Evolutionary conservation across 2,329 filamentous ascomycete genomes (phyloP), one percentile per base, ranked within the genome.

Genomic region (Paracoccidioides lutzii): DNA sequence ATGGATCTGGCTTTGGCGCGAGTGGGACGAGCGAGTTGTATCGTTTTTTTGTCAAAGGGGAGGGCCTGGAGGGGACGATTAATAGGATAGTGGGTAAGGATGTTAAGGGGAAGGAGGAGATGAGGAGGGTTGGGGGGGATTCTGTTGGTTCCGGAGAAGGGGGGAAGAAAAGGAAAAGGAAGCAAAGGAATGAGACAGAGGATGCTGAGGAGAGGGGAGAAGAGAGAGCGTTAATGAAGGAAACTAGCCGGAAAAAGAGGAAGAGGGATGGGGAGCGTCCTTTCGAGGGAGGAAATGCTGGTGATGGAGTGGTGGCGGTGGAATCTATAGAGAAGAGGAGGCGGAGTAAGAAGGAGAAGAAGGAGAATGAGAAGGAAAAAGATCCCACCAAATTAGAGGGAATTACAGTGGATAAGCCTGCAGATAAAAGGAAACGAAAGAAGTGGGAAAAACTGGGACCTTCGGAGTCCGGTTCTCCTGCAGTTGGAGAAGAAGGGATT

Each of bases 11-110:
- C 75, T 77, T 59, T 50, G 65, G 66, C 65, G 75, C 67, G 66
- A 69, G 61, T 61, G 74, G 55, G 67, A 76, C 55, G 65, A 72
- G 60, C 67, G 77, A 70, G 73, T 75, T 97, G 6, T 95, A 95
- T 67, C 81, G 84, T 7, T 85, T 83, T 52, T 97, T 98, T 67
- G 88, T 97, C 30, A 82, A 81, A 60, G 93, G 93, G 7, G 87
- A 90, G 55, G 75, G 82, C 28, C 76, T 97, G 56, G 76, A 81
- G 43, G 90, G 90, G 2, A 94, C 89, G 2, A 58, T 72, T 48
- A 58, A 55, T 49, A 44, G 49, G 58, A 58, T 57, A 43, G 57
- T 57, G 52, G 58, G 52, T 38, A 58, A 59, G 50, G 63, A 62
- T 33, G 59, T 44, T 46, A 48, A n/a, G 45, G 65, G 66, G 59